Evolutionary conservation across 1,284 basidiomycete genomes (phyloP), one percentile per base, ranked within the genome.

Genomic region (Mixia osmundae): DNA sequence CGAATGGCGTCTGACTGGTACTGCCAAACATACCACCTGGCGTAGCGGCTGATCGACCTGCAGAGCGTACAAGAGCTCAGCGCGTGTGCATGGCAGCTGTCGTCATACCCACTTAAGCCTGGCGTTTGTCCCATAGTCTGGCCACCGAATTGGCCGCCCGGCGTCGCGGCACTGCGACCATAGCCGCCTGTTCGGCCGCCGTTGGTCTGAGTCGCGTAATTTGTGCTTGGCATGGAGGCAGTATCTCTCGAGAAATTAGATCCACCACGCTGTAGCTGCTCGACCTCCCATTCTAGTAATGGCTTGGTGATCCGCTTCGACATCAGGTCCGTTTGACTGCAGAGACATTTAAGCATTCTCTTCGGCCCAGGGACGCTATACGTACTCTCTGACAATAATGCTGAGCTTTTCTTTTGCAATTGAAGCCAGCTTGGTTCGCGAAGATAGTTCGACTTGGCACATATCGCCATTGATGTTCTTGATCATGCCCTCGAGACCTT

Each of bases 381-480:
- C 15, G 24, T n/a, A n/a, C n/a, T 41, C 29, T 10, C 19, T 16
- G 10, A 20, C 19, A 14, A 35, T 22, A 12, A 40, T 24, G 4
- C 34, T 42, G 18, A 44, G 32, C 25, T 43, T 48, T 36, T 68
- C 67, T 50, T 85, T 75, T 33, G 75, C 73, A 41, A 95, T 72
- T 7, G 76, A 76, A 44, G 95, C 72, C 18, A 85, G 66, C 59
- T 85, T 89, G 57, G 85, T 85, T 36, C 75, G 74, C 1, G 83
- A 80, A 44, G 77, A 69, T 16, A 99, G 61, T 57, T 97, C 91
- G 10, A 99, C 85, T 35, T 91, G 69, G 1, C 77, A 80, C 44
- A 74, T 64, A 31, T 67, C 65, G 10, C 85, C 89, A 39, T 85
- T 89, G 10, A 83, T 80, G 52, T 95, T 91, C 57, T 89, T 95